Evolutionary conservation across 768 basidiomycete species (phyloP).

Genomic region (Mycena rosella): DNA sequence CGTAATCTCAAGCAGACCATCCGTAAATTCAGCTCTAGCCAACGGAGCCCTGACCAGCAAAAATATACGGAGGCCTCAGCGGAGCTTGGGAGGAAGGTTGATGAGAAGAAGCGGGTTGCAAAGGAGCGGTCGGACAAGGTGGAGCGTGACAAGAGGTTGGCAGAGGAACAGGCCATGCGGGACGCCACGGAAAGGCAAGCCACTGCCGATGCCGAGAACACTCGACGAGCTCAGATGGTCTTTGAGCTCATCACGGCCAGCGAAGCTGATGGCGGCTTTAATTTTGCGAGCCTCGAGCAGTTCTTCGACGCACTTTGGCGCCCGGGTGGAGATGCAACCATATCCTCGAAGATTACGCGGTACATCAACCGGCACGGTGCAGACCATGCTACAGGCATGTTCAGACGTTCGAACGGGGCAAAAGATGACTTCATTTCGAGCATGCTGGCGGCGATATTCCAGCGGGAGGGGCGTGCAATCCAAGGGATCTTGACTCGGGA

Average conservation of each 20-base stretch:
- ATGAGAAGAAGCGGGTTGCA: background rate
- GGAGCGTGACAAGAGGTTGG: background rate
- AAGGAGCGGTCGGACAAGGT: background rate
- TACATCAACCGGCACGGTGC: background rate
- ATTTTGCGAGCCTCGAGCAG: background rate
- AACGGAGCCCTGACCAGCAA: background rate
- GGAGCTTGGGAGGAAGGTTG: background rate
- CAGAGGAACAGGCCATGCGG: background rate
- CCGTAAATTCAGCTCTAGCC: background rate
- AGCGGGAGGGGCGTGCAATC: constrained; percentile 20
- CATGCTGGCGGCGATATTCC: background rate
- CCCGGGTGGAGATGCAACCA: background rate
- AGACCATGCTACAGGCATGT: background rate
- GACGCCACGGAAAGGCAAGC: background rate
- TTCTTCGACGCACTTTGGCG: background rate
- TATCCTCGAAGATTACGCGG: background rate
- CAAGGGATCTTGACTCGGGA: constrained; percentile 20
- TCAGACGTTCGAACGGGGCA: background rate
- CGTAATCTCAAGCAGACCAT: background rate
- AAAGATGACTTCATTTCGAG: background rate
- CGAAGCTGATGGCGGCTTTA: background rate
- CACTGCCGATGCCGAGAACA: background rate
- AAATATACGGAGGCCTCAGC: background rate
- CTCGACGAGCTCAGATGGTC: background rate
- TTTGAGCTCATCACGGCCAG: background rate